Evolutionary conservation across 2,329 filamentous ascomycete species (phyloP), one percentile per base, ranked within the genome.

Genomic region (Xylaria multiplex): DNA sequence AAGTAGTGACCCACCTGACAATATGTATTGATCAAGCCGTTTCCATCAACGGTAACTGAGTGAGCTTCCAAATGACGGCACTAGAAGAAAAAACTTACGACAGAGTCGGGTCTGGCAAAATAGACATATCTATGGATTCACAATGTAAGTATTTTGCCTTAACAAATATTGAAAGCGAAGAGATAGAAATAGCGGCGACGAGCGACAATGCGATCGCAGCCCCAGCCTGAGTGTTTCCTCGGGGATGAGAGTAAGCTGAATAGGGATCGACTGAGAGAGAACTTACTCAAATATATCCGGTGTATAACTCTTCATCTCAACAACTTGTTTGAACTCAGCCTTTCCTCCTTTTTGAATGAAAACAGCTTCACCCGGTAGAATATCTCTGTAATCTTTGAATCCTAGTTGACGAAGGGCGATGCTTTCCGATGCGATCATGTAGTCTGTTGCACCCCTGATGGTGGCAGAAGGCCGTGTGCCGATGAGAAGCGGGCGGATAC

Each of bases 361-460:
- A 53, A 93, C 91, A 0, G 91, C 91, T 78, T 93, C 86, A 40
- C 91, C 91, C 0, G 91, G 91, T 55, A 88, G 80, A 68, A 93
- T 90, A 73, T 93, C 90, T 49, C 85, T 80, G 70, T 92, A 87
- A 69, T 90, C 84, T 56, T 80, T 82, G 79, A 93, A 93, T 6
- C 90, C 90, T 58, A 92, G 86, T 75, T 93, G 90, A 63, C 87
- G 84, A 45, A 93, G 80, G 19, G 91, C 92, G 58, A 93, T 89
- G 9, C 90, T 92, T 78, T 94, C 91, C 1, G 90, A 93, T 0
- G 91, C 90, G 85, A 93, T 89, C 90, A 93, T 93, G 79, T 93
- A 93, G 77, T 93, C 91, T 71, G 79, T 88, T 2, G 87, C 86
- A 1, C 82, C 79, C 49, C 85, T 83, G 64, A 85, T 64, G 13